phyloP scores from a whole-genome alignment of 352 stramenopile genomes.

The Lagenidium giganteum region DNA sequence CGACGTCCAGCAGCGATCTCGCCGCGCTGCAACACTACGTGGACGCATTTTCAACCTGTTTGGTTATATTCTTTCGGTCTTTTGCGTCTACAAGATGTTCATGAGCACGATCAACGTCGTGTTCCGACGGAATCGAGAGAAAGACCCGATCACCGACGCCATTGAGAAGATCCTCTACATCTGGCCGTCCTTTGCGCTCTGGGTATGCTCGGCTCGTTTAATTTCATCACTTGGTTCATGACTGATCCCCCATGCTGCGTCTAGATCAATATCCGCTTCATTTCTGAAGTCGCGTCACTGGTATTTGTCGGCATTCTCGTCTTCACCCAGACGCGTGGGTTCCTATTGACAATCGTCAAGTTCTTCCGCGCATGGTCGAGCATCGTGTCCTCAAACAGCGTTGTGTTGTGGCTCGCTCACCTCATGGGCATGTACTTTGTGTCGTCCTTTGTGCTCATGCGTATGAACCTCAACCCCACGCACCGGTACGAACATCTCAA shows the following conservation, averaged over 20 bases:
- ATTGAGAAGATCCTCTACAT: constrained; percentile 83
- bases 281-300: constrained; percentile 75
- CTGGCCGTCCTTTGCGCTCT: constrained; percentile 67
- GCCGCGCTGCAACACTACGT: constrained; percentile 52
- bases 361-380: constrained; percentile 79
- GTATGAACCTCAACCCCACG: constrained; percentile 74
- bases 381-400: constrained; percentile 78
- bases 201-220: constrained; percentile 18
- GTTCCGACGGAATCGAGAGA: constrained; percentile 74
- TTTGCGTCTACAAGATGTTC: constrained; percentile 86
- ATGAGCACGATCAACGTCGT: constrained; percentile 83
- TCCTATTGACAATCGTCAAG: constrained; percentile 71
- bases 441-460: constrained; percentile 85
- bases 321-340: constrained; percentile 78
- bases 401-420: constrained; percentile 77
- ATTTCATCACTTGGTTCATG: not conserved
- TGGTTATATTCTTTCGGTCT: constrained; percentile 67
- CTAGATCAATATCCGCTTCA: constrained; percentile 73
- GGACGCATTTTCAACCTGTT: constrained; percentile 80
- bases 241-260: not conserved
- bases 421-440: constrained; percentile 89
- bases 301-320: constrained; percentile 77
- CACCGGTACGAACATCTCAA: constrained; percentile 37
- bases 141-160: constrained; percentile 75
- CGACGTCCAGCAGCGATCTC: constrained; percentile 49